Evolutionary conservation across 2,329 filamentous ascomycete genomes (phyloP), one percentile per base, ranked within the genome.

Genomic region (Colletotrichum theobromicola): DNA sequence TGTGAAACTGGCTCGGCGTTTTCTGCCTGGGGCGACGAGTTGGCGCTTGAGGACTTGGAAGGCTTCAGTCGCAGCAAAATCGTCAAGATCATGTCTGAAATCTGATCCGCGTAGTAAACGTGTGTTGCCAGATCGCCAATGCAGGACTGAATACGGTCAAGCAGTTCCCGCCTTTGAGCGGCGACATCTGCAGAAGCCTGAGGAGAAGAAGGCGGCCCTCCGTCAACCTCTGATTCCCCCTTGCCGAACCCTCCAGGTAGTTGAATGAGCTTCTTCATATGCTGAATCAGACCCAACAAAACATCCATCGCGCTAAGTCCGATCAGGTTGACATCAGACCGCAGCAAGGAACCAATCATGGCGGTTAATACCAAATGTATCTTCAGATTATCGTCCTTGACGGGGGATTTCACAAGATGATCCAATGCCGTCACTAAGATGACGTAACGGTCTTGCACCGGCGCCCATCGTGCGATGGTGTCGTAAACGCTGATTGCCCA

Each of bases 221-320:
- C 83, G 32, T 83, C 84, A 34, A 37, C 8, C 78, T 76, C 50
- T 80, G 80, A 16, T 75, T 79, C 81, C 64, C 82, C 81, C 53
- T 84, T 84, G 32, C 83, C 83, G 58, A 82, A 81, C 26, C 77
- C 78, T 46, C 84, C 85, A 9, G 86, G 86, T 74, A 95, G 88
- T 79, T 95, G 94, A 16, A 98, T 88, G 10, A 98, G 87, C 79
- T 92, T 90, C 78, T 95, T 91, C 81, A 96, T 94, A 81, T 98
- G 95, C 77, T 95, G 93, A 76, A 98, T 91, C 16, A 99, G 88
- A 2, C 95, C 94, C 16, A 98, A 88, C 32, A 98, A 87, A 21
- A 98, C 93, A 82, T 99, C 97, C 93, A 98, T 98, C 67, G 98
- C 94, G 81, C 96, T 98, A 60, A 99, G 88, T 2, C 97, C 97